These are phyloP conservation scores for Aspergillus ibericus DNA, from an alignment of 2,329 filamentous ascomycete genomes.

Conservation along the genomic window DNA sequence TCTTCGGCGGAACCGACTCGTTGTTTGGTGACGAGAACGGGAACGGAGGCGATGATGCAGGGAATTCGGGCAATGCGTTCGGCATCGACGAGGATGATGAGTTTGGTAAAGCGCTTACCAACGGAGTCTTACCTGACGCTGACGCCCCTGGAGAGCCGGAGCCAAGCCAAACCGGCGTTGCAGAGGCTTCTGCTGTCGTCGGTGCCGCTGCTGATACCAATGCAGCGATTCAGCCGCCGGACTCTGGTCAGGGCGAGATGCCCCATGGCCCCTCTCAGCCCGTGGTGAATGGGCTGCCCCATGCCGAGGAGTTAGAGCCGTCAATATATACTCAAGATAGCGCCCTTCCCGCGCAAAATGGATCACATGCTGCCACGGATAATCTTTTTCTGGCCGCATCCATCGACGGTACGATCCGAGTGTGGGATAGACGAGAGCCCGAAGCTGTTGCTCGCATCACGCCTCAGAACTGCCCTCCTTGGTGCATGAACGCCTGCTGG, in stretches of 20 bases:
- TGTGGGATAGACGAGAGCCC: constrained; percentile 62
- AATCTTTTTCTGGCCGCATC: constrained; percentile 81
- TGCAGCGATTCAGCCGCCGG: constrained; percentile 15
- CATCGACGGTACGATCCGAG: constrained; percentile 49
- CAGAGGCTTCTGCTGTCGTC: constrained; percentile 8
- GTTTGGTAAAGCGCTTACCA: constrained; percentile 72
- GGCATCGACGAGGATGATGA: constrained; percentile 83
- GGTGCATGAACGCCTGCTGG: constrained; percentile 98
- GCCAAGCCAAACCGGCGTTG: constrained; percentile 20
- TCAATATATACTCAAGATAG: constrained; percentile 25
- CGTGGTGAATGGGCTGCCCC: constrained; percentile 43
- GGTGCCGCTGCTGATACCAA: constrained; percentile 7
- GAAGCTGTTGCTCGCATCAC: constrained; percentile 77
- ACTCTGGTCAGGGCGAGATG: constrained; percentile 20
- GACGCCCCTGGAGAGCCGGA: constrained; percentile 36
- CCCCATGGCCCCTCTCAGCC: constrained; percentile 29
- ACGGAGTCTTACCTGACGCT: constrained; percentile 57
- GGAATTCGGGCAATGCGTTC: constrained; percentile 61
- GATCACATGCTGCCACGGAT: constrained; percentile 57
- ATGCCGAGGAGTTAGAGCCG: constrained; percentile 43
- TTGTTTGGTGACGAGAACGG: constrained; percentile 82
- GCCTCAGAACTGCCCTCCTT: constrained; percentile 77
- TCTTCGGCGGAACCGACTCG: constrained; percentile 83
- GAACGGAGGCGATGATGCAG: constrained; percentile 47
- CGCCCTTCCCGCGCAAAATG: constrained; percentile 29